A percentile compares a stretch with the other conserved stretches of the same genome.
Evolutionary conservation across 345 rosid genomes (phyloP).

Genomic region (Psidium friedrichsthalianum): DNA sequence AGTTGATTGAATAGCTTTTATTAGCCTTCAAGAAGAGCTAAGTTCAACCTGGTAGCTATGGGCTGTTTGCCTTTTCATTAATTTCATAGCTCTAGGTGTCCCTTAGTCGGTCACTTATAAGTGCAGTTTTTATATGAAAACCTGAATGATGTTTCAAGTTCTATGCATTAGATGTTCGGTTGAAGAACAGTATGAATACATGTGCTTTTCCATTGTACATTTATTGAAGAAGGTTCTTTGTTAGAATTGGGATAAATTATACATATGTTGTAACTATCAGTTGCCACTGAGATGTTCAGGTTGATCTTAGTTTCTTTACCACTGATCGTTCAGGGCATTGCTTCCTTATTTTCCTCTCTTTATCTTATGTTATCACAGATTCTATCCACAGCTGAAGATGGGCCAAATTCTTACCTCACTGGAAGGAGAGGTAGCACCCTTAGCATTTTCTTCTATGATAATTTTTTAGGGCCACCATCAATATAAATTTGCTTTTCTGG

Average conservation of each 20-base stretch:
- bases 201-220: background rate
- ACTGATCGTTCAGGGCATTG: background rate
- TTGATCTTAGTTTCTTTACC: background rate
- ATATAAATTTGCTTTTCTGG: background rate
- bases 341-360: background rate
- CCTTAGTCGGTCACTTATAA: background rate
- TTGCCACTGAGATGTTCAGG: background rate
- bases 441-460: conserved; percentile 2
- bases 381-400: conserved; percentile 61
- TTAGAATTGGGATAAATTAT: background rate
- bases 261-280: background rate
- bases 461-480: background rate
- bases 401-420: conserved; percentile 57
- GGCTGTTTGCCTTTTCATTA: background rate
- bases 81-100: background rate
- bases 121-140: background rate
- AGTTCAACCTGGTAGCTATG: background rate
- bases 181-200: background rate
- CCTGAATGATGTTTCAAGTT: background rate
- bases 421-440: conserved; percentile 51
- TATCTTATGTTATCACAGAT: conserved; percentile 27
- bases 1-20: background rate
- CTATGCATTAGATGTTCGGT: background rate
- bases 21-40: background rate
- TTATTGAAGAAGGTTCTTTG: background rate